Evolutionary conservation across 2,329 filamentous ascomycete species (phyloP).

Genomic region (Stromatinia cepivora): DNA sequence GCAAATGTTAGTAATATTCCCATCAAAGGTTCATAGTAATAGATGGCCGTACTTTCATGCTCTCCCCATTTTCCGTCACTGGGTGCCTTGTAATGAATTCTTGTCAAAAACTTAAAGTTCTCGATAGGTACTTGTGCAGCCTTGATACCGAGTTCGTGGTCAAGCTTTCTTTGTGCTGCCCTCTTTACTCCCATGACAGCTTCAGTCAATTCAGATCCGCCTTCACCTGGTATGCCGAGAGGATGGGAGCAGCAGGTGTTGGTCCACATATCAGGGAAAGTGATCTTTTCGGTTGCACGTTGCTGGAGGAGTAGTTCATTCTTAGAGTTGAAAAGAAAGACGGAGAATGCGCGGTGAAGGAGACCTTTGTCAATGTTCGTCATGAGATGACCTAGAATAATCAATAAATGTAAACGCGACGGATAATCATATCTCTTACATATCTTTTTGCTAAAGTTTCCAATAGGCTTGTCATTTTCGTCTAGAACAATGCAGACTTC

Average conservation of each 20-base stretch:
- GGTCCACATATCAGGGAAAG: conserved; percentile 99
- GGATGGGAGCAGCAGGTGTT: conserved; percentile 99
- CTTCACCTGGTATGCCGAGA: conserved; percentile 87
- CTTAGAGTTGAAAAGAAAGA: conserved; percentile 94
- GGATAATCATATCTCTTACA: conserved; percentile 58
- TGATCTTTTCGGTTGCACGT: conserved; percentile 95
- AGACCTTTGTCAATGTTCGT: conserved; percentile 96
- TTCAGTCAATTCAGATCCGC: conserved; percentile 75
- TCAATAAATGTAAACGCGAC: conserved; percentile 29
- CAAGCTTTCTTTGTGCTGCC: conserved; percentile 87
- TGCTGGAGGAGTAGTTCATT: conserved; percentile 94
- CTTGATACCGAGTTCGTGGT: conserved; percentile 94
- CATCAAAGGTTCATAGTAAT: conserved; percentile 22
- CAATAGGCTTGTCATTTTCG: conserved; percentile 87
- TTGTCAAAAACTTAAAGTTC: conserved; percentile 88
- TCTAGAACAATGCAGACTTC: conserved; percentile 98
- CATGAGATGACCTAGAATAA: conserved; percentile 82
- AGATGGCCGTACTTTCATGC: conserved; percentile 77
- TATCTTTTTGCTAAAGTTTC: conserved; percentile 95
- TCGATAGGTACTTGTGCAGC: conserved; percentile 85
- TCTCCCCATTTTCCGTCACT: conserved; percentile 98
- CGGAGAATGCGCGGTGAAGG: conserved; percentile 94
- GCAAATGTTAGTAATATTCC: conserved; percentile 18
- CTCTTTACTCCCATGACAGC: conserved; percentile 85
- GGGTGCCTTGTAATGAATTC: conserved; percentile 97